phyloP scores from a whole-genome alignment of 306 rosid species.

The Prunus davidiana region DNA sequence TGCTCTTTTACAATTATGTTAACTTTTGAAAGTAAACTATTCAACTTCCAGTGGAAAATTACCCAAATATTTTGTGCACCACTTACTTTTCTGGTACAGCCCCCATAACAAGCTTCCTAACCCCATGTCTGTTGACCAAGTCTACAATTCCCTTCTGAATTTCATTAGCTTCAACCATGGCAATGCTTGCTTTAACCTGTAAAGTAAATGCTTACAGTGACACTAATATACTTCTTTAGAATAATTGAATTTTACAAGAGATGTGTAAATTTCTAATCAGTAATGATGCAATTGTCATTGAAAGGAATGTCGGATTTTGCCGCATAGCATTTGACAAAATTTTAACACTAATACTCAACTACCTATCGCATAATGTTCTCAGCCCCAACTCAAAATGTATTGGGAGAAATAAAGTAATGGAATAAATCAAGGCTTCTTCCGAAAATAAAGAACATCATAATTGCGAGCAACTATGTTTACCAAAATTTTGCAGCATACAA shows the following conservation, averaged over 20 bases:
- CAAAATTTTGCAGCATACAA: background rate
- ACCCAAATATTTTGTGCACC: slow-evolving; percentile 9
- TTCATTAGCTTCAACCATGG: slow-evolving; percentile 53
- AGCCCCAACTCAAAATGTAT: background rate
- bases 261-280: background rate
- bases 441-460: background rate
- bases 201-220: slow-evolving; percentile 18
- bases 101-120: slow-evolving; percentile 85
- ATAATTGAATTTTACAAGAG: background rate
- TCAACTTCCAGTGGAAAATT: slow-evolving; percentile 10
- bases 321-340: background rate
- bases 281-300: background rate
- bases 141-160: slow-evolving; percentile 79
- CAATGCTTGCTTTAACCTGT: slow-evolving; percentile 60
- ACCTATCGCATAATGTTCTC: background rate
- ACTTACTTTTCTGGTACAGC: slow-evolving; percentile 65
- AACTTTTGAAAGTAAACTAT: background rate
- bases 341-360: background rate
- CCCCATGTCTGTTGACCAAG: slow-evolving; percentile 41
- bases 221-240: background rate
- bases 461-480: background rate
- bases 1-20: background rate
- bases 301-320: background rate
- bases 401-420: background rate
- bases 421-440: background rate